A percentile compares a stretch with the other conserved stretches of the same genome.
These are phyloP conservation scores for Russula abietina DNA, from an alignment of 768 basidiomycete genomes.

Conservation along the genomic window DNA sequence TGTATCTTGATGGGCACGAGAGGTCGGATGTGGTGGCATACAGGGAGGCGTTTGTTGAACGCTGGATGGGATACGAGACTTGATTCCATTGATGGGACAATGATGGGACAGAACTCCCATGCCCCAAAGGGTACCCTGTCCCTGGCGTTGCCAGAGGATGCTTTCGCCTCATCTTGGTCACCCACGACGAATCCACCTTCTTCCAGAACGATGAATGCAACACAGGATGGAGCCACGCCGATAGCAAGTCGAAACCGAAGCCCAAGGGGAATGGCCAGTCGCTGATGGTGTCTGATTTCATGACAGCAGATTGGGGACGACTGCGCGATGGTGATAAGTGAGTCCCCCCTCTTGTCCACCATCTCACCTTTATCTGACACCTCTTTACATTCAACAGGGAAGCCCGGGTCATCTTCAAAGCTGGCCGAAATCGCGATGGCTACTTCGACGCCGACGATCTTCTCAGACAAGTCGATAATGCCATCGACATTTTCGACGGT, in stretches of 20 bases:
- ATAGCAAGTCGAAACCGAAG: no score
- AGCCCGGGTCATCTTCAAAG: not conserved
- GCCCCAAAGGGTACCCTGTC: not conserved
- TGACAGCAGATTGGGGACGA: not conserved
- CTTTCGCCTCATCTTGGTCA: not conserved
- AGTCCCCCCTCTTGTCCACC: no score
- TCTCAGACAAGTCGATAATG: not conserved
- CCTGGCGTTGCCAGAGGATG: not conserved
- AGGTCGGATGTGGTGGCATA: no score
- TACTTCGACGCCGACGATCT: not conserved
- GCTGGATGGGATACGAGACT: not conserved
- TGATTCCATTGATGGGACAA: not conserved
- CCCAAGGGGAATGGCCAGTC: no score
- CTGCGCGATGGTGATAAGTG: not conserved
- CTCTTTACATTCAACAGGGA: not conserved
- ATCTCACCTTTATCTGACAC: no score
- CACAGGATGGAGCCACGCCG: not conserved
- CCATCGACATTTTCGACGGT: not conserved
- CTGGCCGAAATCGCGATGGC: not conserved
- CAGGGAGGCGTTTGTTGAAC: not conserved
- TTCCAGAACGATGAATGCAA: not conserved
- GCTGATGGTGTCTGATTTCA: not conserved
- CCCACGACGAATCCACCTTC: not conserved
- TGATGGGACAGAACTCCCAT: not conserved
- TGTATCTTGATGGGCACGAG: not conserved